Evolutionary conservation across 2,329 filamentous ascomycete species (phyloP), one percentile per base, ranked within the genome.

Genomic region (Uncinocarpus reesii): DNA sequence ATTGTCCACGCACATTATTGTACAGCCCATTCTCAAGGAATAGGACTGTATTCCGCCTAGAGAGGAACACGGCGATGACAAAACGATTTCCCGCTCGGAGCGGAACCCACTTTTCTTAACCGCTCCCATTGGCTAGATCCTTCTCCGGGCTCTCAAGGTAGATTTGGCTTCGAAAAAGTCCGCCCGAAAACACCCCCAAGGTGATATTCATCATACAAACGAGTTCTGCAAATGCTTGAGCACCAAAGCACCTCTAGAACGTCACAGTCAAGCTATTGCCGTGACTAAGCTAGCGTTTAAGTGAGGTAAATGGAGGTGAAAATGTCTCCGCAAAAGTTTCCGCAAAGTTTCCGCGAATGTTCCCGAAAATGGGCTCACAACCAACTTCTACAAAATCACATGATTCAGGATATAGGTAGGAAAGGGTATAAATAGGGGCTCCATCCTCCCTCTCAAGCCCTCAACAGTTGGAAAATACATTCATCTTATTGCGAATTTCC

Each of bases 311-410:
- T n/a, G n/a, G n/a, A n/a, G n/a, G 36, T 20, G 7, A 34, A 40
- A 34, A 47, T 47, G 45, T 47, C 35, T 47, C 45, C 45, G 45
- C 20, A 34, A 47, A 47, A 26, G 45, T 47, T 26, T 47, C 45
- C 45, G 45, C 20, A 34, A 47, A 47, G 35, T 40, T 10, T 29
- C 44, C 44, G 44, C 44, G 18, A 40, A 15, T 18, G 36, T 21
- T 34, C 3, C 36, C 43, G 20, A 15, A 24, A n/a, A 5, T 16
- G 42, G 20, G n/a, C n/a, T n/a, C n/a, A n/a, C n/a, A n/a, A n/a
- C n/a, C n/a, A n/a, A n/a, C n/a, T n/a, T n/a, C 32, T 16, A 40
- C 5, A 7, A 38, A 40, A 40, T 40, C 2, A 15, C 11, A 16
- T 23, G 11, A 31, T n/a, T n/a, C 11, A 16, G 10, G 37, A 21